Base-by-base conservation (phyloP, 352 stramenopile species). In the Globisporangium yorkense region DNA sequence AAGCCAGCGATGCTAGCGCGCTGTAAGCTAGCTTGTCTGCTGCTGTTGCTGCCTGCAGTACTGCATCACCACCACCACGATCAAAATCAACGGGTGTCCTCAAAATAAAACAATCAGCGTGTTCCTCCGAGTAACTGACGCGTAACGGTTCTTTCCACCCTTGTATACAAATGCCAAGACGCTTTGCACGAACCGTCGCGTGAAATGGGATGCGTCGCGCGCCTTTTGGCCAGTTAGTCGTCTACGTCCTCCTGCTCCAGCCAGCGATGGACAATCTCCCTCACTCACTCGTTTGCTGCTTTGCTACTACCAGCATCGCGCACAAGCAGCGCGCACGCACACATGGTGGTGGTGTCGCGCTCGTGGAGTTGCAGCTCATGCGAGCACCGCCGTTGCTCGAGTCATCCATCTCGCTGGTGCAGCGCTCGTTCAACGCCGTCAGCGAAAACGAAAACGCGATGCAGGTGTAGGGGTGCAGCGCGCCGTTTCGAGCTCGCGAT, bases 111-210 rank as follows among this genome's bases (percentile, higher is more conserved):
- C 39, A 43, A 27, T 27, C 24, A 27, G 24, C 24, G 24, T 27
- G 24, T 27, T 27, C 24, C 1, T 27, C 33, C 9, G 33, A 6
- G 33, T 20, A 46, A 18, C 40, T 46, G 15, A 6, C 21, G 20
- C 20, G 45, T 51, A 51, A 51, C 47, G 47, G 47, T 35, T 39
- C 39, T 24, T 51, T 51, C 24, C 47, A 35, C 46, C 46, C 46
- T 40, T 8, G 21, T 5, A 35, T 51, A 35, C 47, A 39, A 51
- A 33, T 16, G n/a, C 18, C n/a, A 18, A 46, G 16, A 18, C 41
- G 24, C n/a, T 27, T 21, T 16, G 16, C 9, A 13, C 43, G 43
- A 48, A 48, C n/a, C n/a, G 43, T 24, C 43, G 18, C 43, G 41
- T 47, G 41, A 47, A 24, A 24, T 47, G 41, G 5, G 41, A 47